Base-by-base conservation (phyloP, 2,329 filamentous ascomycete genomes). In the Fusarium sp. region DNA sequence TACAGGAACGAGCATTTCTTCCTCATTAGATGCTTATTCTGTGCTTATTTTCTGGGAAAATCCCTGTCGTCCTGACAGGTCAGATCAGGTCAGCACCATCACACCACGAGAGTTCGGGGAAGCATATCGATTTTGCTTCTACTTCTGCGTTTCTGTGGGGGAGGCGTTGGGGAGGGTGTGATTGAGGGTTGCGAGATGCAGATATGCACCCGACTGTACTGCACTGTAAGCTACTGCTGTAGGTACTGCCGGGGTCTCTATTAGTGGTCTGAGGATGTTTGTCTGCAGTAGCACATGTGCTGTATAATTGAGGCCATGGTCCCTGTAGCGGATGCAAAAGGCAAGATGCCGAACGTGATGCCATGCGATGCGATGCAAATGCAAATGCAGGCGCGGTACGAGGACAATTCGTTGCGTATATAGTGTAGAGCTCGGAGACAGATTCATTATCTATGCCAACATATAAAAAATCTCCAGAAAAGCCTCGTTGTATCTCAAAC, bases 361-460 rank as follows among this genome's bases (percentile, higher is more conserved):
- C 17, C 13, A 56, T 32, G 48, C 23, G 0, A 58, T 46, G 48
- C 39, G 2, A 53, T 57, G 62, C 20, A 2, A 40, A 43, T 43
- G 50, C 32, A 13, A 48, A 43, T 67, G 64, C 59, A 68, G 60
- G 65, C 55, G 60, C 60, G 59, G 65, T 56, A 40, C 54, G 60
- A 64, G 59, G 62, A 59, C 41, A 64, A 47, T 59, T 59, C 35
- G 56, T n/a, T 37, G 32, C 19, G n/a, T 20, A 30, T 19, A 25
- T 30, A 30, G 22, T 56, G 43, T 30, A 20, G 33, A 19, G 30
- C 30, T 54, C 17, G 43, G 39, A 48, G 48, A 37, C 20, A 48
- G 23, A 7, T 44, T 25, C 32, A 15, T 63, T 56, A 56, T 57
- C 49, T 62, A 39, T 32, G 11, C 51, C 23, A 32, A 15, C 40